Base-by-base conservation (phyloP, 2,329 filamentous ascomycete species). In the Colletotrichum gigasporum region DNA sequence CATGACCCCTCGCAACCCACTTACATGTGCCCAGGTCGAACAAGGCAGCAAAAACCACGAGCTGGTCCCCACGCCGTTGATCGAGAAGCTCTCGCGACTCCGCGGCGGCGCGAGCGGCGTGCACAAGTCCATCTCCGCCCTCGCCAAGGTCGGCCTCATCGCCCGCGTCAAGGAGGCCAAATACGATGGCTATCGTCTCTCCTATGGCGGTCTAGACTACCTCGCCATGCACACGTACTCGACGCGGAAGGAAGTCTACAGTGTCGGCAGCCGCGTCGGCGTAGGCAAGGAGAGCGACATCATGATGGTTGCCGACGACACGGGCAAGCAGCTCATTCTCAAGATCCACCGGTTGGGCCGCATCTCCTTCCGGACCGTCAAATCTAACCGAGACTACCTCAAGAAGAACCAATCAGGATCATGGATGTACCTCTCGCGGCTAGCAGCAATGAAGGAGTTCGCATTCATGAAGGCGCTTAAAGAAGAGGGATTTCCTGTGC, bases 201-300 rank as follows among this genome's bases (percentile, higher is more conserved):
- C 95, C 6, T 99, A 99, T 76, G 96, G 96, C 71, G 96, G 96
- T 2, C 89, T 98, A 48, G 96, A 99, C 81, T 99, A 99, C 78
- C 89, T 99, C n/a, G 93, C 96, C 14, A 85, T 99, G 56, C 94
- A 98, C 79, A 90, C 93, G 0, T 91, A 98, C 76, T 90, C 94
- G 62, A 91, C 92, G 71, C 85, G 89, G 68, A 90, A 91, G 70
- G 87, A 86, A 59, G 87, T 98, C 39, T 98, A 97, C 85, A 96
- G 92, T 70, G 93, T 98, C 4, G 96, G 96, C 55, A 96, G 91
- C 77, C 92, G 96, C 73, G 93, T 99, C 69, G 96, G 96, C 48
- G 94, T 98, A 3, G 96, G 96, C 56, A 99, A 99, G 78, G 96
- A 99, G 80, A 97, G 93, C 70, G 96, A 99, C 74, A 98, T 99